Evolutionary conservation across 1,284 basidiomycete species (phyloP).

Genomic region (Cutaneotrichosporon cutaneum): DNA sequence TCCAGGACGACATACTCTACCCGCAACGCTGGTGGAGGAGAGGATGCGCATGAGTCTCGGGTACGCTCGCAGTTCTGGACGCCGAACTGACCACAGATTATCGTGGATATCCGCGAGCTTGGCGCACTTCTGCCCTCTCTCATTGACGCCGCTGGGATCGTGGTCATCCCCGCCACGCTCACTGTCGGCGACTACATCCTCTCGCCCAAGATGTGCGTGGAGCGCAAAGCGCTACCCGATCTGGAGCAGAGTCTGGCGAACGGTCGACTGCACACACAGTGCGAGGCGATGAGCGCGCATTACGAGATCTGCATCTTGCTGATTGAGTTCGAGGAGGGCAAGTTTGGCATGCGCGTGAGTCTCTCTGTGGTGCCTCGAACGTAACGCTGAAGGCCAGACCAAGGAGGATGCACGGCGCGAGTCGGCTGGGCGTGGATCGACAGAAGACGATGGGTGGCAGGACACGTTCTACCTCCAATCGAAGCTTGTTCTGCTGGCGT

Average conservation of each 20-base stretch:
- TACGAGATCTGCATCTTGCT: slow-evolving; percentile 91
- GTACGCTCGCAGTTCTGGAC: slow-evolving; percentile 51
- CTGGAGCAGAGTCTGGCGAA: slow-evolving; percentile 88
- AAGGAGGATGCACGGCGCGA: slow-evolving; percentile 54
- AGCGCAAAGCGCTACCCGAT: slow-evolving; percentile 91
- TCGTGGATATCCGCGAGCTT: slow-evolving; percentile 97
- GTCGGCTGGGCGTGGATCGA: slow-evolving; percentile 61
- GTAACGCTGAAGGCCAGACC: slow-evolving; percentile 57
- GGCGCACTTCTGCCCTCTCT: slow-evolving; percentile 87
- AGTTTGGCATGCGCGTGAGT: slow-evolving; percentile 82
- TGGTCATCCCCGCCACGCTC: slow-evolving; percentile 84
- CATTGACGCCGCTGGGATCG: slow-evolving; percentile 76
- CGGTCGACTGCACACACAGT: slow-evolving; percentile 94
- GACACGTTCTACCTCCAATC: slow-evolving; percentile 67
- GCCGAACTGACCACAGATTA: slow-evolving; percentile 60
- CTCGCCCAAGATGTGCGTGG: slow-evolving; percentile 92
- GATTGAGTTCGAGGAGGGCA: slow-evolving; percentile 99
- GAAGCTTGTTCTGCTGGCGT: slow-evolving; percentile 83
- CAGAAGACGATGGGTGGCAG: slow-evolving; percentile 34
- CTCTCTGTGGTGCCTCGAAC: slow-evolving; percentile 56
- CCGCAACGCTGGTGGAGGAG: slow-evolving; percentile 81
- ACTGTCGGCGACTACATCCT: slow-evolving; percentile 96
- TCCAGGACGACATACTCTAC: slow-evolving; percentile 80
- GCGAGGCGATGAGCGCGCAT: slow-evolving; percentile 93
- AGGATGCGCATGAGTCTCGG: slow-evolving; percentile 64